A percentile compares a stretch with the other conserved stretches of the same genome.
Evolutionary conservation across 75 land plant genomes (phyloP).

Genomic region (Chamaecyparis obtusa): DNA sequence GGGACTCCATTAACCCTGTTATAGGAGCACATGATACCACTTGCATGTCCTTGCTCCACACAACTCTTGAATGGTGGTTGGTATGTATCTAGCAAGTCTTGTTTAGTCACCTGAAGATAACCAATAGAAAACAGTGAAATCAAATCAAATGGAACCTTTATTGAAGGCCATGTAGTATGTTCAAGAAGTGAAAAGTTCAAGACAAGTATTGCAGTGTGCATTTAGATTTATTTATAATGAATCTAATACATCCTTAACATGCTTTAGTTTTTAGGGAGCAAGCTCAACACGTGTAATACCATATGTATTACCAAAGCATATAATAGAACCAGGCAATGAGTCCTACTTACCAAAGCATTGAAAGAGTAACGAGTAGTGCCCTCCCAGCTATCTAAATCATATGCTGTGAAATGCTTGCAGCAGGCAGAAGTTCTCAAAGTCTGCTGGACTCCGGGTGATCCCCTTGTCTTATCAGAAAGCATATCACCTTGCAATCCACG

Average conservation of each 20-base stretch:
- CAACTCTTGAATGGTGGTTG: slow-evolving; percentile 89
- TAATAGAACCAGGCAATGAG: background rate
- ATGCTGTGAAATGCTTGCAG: slow-evolving; percentile 99
- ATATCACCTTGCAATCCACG: slow-evolving; percentile 79
- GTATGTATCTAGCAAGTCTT: slow-evolving; percentile 72
- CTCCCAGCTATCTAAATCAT: slow-evolving; percentile 91
- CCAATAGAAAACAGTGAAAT: background rate
- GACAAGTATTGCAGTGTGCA: background rate
- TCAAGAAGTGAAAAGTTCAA: background rate
- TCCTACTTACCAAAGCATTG: slow-evolving; percentile 62
- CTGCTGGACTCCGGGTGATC: background rate
- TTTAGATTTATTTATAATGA: background rate
- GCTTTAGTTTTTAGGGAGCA: background rate
- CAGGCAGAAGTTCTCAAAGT: slow-evolving; percentile 83
- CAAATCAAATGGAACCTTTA: background rate
- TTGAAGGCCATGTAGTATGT: background rate
- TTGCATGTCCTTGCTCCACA: slow-evolving; percentile 55
- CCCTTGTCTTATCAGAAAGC: slow-evolving; percentile 18
- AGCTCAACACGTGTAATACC: background rate
- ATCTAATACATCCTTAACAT: background rate
- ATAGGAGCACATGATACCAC: slow-evolving; percentile 84
- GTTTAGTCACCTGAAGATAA: slow-evolving; percentile 50
- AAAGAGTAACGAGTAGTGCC: slow-evolving; percentile 62
- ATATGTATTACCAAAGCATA: background rate
- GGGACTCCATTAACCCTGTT: slow-evolving; percentile 82